Base-by-base conservation (phyloP, 2,329 filamentous ascomycete species). In the Emergomyces orientalis region DNA sequence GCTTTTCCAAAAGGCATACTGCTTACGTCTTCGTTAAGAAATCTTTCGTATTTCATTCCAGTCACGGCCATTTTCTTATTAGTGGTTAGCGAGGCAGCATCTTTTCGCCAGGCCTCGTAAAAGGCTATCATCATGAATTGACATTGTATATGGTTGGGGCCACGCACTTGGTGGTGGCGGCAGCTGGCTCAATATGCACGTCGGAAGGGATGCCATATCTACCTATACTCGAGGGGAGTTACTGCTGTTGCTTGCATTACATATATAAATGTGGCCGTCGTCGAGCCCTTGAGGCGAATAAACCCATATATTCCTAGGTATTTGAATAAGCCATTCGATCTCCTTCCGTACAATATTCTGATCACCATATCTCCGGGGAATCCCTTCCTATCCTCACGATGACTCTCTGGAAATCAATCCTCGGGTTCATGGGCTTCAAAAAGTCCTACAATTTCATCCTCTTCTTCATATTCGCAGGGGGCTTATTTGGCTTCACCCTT, bases 371-470 rank as follows among this genome's bases (percentile, higher is more conserved):
- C 17, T 17, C 14, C 19, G 1, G n/a, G 19, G 7, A 47, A n/a
- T 7, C 43, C 19, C 17, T 8, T 59, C 25, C n/a, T 27, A 39
- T 73, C 77, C 2, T 60, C 58, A 39, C 19, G 17, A 59, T 59
- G 56, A 25, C 39, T 30, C 4, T 59, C 13, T 59, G 56, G 56
- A 47, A 25, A 19, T 59, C 56, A 32, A 60, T 52, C 17, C 58
- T 60, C 8, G 30, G 13, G 22, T 17, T 51, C 30, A 63, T 85
- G 32, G 84, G 84, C 58, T 87, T 87, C 73, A 71, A 73, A 2
- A 82, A 81, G 67, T 77, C 76, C 43, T 85, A 85, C 75, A 86
- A 84, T 70, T 84, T 86, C 66, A 66, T 75, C 45, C 74, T 86
- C 2, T 86, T 72, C 58, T 65, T 80, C 65, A 71, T 84, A 58